These are phyloP conservation scores for Waitea zeae DNA, from an alignment of 1,284 basidiomycete genomes.

Conservation along the genomic window DNA sequence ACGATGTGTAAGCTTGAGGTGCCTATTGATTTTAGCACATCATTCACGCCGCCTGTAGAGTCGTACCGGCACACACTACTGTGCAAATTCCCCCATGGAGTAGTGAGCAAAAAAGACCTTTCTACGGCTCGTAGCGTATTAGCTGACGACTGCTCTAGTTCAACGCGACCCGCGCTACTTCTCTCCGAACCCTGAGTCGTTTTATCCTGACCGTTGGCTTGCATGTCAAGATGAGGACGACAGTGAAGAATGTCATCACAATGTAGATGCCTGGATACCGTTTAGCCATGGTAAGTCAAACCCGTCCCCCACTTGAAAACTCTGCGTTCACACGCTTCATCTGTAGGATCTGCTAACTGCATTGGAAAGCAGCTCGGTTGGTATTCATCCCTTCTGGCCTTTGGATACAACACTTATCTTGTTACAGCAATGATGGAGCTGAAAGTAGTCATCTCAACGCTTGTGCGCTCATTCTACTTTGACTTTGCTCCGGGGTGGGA, in stretches of 20 bases:
- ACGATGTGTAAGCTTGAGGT: no score
- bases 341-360: neutral
- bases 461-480: constrained; percentile 5
- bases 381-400: constrained; percentile 9
- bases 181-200: constrained; percentile 12
- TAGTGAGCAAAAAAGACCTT: neutral
- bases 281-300: constrained; percentile 12
- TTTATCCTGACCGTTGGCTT: constrained; percentile 17
- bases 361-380: no score
- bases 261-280: constrained; percentile 13
- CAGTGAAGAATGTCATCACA: constrained; percentile 8
- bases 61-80: no score
- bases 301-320: constrained; percentile 3
- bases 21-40: neutral
- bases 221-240: constrained; percentile 2
- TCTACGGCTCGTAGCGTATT: neutral
- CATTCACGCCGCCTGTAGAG: neutral
- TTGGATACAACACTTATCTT: no score
- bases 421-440: constrained; percentile 10
- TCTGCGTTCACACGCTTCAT: neutral
- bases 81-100: neutral
- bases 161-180: constrained; percentile 16
- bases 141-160: constrained; percentile 6
- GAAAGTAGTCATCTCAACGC: constrained; percentile 3
- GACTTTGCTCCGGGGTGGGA: neutral